Evolutionary conservation across 441 rosid genomes (phyloP).

Genomic region (Adansonia gregorii): DNA sequence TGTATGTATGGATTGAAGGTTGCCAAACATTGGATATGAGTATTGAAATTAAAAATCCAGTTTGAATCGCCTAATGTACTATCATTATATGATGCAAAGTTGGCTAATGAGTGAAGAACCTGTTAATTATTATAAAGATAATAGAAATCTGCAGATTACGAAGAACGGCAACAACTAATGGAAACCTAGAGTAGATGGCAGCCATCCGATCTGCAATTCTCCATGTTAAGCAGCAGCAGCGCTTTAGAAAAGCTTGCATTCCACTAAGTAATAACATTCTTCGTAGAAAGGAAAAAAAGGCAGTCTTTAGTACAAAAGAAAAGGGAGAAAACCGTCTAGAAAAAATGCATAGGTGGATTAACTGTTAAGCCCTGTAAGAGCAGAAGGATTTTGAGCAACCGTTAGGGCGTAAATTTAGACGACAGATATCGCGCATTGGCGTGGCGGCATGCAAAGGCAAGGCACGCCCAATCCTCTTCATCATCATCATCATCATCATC

Average conservation of each 20-base stretch:
- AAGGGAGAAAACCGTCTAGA: constrained; percentile 22
- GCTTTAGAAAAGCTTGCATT: neutral
- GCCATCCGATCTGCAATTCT: neutral
- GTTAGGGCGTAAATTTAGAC: constrained; percentile 27
- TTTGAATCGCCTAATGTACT: no score
- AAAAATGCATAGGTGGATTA: neutral
- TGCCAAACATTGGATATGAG: no score
- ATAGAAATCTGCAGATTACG: neutral
- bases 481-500: neutral
- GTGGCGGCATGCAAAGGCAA: neutral
- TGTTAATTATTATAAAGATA: neutral
- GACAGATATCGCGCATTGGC: constrained; percentile 28
- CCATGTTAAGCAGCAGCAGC: neutral
- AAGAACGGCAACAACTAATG: neutral
- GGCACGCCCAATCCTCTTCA: constrained; percentile 27
- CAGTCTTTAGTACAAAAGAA: neutral
- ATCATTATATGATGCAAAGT: no score
- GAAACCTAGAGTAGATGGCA: neutral
- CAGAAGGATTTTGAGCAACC: neutral
- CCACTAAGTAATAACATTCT: neutral
- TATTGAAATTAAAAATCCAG: no score
- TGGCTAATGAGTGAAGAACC: neutral
- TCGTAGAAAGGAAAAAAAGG: no score
- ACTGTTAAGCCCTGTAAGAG: neutral
- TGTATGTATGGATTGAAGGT: no score